Conservation (phyloP, 768 basidiomycete genomes). For the Lactarius vividus region DNA sequence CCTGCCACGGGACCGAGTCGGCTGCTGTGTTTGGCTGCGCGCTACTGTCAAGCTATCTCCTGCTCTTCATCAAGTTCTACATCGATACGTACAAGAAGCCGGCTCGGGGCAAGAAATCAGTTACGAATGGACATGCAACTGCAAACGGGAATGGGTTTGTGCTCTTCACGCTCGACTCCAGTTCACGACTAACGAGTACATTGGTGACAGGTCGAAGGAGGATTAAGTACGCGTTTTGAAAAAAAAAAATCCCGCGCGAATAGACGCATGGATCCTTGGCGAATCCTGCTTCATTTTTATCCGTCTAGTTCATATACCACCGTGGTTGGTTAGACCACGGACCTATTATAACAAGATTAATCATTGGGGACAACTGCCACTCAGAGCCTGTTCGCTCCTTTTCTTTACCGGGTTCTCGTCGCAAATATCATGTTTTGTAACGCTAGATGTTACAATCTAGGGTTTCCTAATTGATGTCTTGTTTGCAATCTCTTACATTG, state of each 20-base stretch:
- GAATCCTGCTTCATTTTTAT: constrained; percentile 19
- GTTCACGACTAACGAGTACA: background rate
- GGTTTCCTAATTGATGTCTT: constrained; percentile 7
- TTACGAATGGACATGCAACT: constrained; percentile 47
- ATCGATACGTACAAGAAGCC: constrained; percentile 80
- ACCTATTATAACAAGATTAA: constrained; percentile 15
- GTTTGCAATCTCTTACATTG: background rate
- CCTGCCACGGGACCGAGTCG: constrained; percentile 85
- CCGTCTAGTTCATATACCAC: constrained; percentile 26
- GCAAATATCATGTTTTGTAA: constrained; percentile 17
- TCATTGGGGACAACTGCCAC: constrained; percentile 14
- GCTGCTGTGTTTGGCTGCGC: constrained; percentile 89
- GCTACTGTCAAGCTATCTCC: constrained; percentile 86
- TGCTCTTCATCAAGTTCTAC: constrained; percentile 95
- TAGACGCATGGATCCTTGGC: constrained; percentile 1
- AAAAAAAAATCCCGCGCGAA: constrained; percentile 4
- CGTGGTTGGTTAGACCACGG: constrained; percentile 14
- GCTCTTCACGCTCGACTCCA: background rate
- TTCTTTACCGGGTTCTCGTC: constrained; percentile 12
- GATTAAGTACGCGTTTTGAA: constrained; percentile 18
- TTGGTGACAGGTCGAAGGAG: constrained; percentile 17
- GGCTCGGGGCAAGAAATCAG: constrained; percentile 35
- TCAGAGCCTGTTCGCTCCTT: constrained; percentile 22
- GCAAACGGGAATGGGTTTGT: constrained; percentile 39
- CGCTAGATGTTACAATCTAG: constrained; percentile 18